Evolutionary conservation across 345 rosid genomes (phyloP).

Genomic region (Citrus medica): DNA sequence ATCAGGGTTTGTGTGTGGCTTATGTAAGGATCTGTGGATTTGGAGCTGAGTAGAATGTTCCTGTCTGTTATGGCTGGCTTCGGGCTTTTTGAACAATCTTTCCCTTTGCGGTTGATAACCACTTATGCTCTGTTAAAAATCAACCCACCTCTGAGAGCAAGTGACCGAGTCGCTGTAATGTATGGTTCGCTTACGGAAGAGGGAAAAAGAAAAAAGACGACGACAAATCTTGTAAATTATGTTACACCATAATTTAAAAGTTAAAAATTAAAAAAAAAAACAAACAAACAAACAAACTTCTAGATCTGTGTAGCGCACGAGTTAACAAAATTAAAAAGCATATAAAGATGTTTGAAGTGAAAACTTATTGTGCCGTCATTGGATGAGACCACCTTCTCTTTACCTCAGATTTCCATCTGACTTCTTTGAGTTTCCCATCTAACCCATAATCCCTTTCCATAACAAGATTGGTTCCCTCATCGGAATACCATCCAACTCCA

Average conservation of each 20-base stretch:
- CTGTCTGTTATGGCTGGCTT: background rate
- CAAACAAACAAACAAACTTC: background rate
- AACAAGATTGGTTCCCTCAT: constrained; percentile 84
- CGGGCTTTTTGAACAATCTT: no score
- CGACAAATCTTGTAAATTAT: background rate
- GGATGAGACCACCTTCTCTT: constrained; percentile 75
- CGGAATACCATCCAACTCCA: constrained; percentile 90
- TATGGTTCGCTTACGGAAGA: background rate
- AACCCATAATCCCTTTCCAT: constrained; percentile 86
- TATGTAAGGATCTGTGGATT: constrained; percentile 3
- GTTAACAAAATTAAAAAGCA: background rate
- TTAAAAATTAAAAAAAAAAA: no score
- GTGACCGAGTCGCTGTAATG: background rate
- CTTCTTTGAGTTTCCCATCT: constrained; percentile 82
- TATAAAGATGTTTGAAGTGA: background rate
- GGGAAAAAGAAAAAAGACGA: no score
- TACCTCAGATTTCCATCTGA: constrained; percentile 73
- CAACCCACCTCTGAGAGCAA: background rate
- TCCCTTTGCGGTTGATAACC: no score
- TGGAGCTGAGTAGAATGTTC: background rate
- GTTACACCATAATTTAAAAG: background rate
- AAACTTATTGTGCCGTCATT: constrained; percentile 18
- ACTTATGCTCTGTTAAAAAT: background rate
- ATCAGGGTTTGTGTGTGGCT: constrained; percentile 6
- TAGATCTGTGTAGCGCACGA: background rate